phyloP scores from a whole-genome alignment of 176 grass and related monocot species.

The Tuctoria greenei region DNA sequence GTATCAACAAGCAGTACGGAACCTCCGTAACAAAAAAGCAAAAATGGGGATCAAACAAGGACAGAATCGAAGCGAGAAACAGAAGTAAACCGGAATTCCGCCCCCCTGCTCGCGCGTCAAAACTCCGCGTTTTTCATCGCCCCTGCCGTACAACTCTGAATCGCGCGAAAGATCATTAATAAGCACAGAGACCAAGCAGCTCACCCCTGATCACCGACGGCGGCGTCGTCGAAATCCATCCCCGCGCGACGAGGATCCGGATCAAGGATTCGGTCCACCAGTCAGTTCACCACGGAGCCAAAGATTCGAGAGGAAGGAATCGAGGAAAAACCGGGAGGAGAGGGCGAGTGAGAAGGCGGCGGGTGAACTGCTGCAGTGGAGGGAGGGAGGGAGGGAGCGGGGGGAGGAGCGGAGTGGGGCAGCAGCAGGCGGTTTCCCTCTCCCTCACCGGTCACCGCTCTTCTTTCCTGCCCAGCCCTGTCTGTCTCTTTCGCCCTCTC shows the following conservation, averaged over 20 bases:
- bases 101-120: neutral
- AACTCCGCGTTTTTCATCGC: neutral
- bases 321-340: neutral
- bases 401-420: too few relatives aligned
- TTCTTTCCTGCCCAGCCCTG: neutral
- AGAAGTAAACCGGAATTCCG: conserved; percentile 10
- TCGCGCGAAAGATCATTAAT: neutral
- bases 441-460: conserved; percentile 11
- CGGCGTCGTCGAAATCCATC: conserved; percentile 60
- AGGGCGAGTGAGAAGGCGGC: neutral
- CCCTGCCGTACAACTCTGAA: neutral
- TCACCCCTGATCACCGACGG: conserved; percentile 56
- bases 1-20: neutral
- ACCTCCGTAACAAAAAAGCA: conserved; percentile 20
- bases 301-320: neutral
- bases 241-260: neutral
- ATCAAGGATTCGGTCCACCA: conserved; percentile 6
- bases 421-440: neutral
- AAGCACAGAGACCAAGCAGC: neutral
- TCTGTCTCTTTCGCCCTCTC: conserved; percentile 19
- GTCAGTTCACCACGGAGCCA: neutral
- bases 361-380: neutral
- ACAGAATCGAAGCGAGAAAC: neutral
- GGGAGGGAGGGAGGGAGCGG: conserved; percentile 10
- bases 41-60: conserved; percentile 31